Percentiles rank a stretch among this genome's conserved stretches.
These are phyloP conservation scores for Coprinellus micaceus DNA, from an alignment of 768 basidiomycete species.

Conservation along the genomic window DNA sequence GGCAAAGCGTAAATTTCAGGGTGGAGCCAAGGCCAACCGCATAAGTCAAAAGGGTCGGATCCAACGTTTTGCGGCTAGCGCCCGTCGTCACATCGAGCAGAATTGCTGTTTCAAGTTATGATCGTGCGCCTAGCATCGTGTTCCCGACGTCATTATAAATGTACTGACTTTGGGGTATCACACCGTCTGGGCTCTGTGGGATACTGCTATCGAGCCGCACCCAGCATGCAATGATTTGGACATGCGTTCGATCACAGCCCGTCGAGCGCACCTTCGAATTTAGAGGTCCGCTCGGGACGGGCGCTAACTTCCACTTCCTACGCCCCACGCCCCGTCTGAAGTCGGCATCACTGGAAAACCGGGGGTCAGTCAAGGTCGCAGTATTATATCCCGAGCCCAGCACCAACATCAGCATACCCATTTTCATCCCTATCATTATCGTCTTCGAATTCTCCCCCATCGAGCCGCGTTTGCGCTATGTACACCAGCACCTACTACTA, in stretches of 20 bases:
- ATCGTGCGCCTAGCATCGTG: too few species aligned
- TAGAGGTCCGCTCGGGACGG: too few species aligned
- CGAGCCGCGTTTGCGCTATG: neutral
- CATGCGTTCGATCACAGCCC: too few species aligned
- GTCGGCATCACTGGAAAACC: too few species aligned
- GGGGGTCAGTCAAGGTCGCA: slow-evolving; percentile 1
- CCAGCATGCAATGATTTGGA: too few species aligned
- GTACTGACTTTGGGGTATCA: too few species aligned
- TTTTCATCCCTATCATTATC: slow-evolving; percentile 7
- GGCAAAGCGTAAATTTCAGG: neutral
- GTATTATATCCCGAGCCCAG: slow-evolving; percentile 6
- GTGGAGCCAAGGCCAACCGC: neutral
- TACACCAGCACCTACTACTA: neutral
- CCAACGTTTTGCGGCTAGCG: neutral
- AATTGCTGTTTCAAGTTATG: neutral
- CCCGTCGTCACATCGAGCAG: neutral
- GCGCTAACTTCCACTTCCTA: too few species aligned
- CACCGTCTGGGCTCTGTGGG: too few species aligned
- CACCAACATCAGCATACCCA: slow-evolving; percentile 10
- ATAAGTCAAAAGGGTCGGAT: neutral
- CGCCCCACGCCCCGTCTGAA: too few species aligned
- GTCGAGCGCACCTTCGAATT: too few species aligned
- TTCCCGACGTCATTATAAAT: too few species aligned
- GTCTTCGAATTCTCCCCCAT: neutral
- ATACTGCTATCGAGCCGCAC: too few species aligned